These are phyloP conservation scores for Diaporthe caulivora DNA, from an alignment of 2,329 filamentous ascomycete genomes.

Conservation along the genomic window DNA sequence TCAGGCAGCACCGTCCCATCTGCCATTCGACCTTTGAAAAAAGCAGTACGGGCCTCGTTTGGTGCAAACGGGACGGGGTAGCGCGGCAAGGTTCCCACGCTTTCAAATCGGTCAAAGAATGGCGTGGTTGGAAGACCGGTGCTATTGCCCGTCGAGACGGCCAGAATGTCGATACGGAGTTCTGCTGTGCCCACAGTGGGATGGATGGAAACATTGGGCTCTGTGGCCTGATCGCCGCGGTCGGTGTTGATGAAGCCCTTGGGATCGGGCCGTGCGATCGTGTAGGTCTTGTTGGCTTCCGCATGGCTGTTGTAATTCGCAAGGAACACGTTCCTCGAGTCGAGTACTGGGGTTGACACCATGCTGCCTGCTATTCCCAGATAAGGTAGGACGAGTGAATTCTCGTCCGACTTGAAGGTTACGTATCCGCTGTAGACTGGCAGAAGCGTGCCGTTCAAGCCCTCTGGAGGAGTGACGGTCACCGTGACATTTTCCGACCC, in stretches of 20 bases:
- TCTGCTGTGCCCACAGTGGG: conserved; percentile 1
- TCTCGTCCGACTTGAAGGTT: conserved; percentile 52
- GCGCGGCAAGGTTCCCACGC: neutral
- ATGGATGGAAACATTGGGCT: neutral
- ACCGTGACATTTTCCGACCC: conserved; percentile 44
- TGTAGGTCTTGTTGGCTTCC: conserved; percentile 21
- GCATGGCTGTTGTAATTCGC: conserved; percentile 2
- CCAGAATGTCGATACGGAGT: neutral
- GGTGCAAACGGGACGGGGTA: conserved; percentile 3
- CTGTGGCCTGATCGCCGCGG: conserved; percentile 17
- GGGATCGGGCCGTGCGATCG: conserved; percentile 38
- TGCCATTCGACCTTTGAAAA: conserved; percentile 41
- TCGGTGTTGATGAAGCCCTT: conserved; percentile 17
- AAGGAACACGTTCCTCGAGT: conserved; percentile 35
- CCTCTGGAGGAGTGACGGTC: conserved; percentile 44
- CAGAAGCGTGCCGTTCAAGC: conserved; percentile 45
- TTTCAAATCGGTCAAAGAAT: conserved; percentile 7
- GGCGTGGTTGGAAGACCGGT: conserved; percentile 25
- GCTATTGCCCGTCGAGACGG: neutral
- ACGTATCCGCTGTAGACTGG: conserved; percentile 59
- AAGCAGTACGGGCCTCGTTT: neutral
- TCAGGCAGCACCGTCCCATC: conserved; percentile 43
- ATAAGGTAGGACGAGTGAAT: conserved; percentile 54
- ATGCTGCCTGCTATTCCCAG: conserved; percentile 50
- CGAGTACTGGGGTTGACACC: conserved; percentile 40